Evolutionary conservation across 495 filamentous ascomycete species (phyloP).

Genomic region (Letharia lupina): DNA sequence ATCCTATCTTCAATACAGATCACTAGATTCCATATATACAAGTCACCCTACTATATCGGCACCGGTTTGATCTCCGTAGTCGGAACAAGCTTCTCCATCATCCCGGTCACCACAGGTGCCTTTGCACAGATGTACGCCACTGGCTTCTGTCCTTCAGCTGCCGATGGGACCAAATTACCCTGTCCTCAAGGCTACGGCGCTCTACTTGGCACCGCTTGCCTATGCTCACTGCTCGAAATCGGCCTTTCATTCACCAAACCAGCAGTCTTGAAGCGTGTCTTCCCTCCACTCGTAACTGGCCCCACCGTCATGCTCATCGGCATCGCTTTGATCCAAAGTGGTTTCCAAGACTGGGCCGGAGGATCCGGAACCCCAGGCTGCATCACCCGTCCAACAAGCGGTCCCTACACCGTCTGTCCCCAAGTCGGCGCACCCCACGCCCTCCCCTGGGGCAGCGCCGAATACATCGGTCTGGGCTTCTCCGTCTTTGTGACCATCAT

Average conservation of each 20-base stretch:
- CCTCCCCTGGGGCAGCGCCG: constrained; percentile 76
- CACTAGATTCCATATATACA: constrained; percentile 69
- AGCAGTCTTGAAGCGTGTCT: constrained; percentile 60
- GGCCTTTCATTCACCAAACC: constrained; percentile 68
- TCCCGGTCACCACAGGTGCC: constrained; percentile 71
- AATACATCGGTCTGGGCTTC: constrained; percentile 87
- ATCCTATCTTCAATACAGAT: constrained; percentile 75
- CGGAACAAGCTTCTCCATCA: constrained; percentile 78
- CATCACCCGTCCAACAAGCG: constrained; percentile 42
- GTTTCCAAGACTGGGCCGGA: constrained; percentile 80
- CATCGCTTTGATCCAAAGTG: constrained; percentile 62
- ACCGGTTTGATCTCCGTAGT: constrained; percentile 89
- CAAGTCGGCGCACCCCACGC: constrained; percentile 64
- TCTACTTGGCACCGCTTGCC: constrained; percentile 61
- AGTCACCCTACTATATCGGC: constrained; percentile 77
- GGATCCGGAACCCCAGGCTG: constrained; percentile 53
- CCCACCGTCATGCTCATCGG: constrained; percentile 71
- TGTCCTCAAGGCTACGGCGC: constrained; percentile 85
- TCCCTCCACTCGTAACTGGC: constrained; percentile 85
- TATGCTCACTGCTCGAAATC: constrained; percentile 67
- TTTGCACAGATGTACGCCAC: constrained; percentile 80
- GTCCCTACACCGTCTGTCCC: constrained; percentile 60
- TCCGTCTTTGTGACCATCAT: constrained; percentile 86
- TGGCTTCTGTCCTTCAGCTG: constrained; percentile 60
- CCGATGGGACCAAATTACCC: constrained; percentile 57